Evolutionary conservation across 805 yeast species (phyloP).

Genomic region (Grigorovia yakushimaensis): DNA sequence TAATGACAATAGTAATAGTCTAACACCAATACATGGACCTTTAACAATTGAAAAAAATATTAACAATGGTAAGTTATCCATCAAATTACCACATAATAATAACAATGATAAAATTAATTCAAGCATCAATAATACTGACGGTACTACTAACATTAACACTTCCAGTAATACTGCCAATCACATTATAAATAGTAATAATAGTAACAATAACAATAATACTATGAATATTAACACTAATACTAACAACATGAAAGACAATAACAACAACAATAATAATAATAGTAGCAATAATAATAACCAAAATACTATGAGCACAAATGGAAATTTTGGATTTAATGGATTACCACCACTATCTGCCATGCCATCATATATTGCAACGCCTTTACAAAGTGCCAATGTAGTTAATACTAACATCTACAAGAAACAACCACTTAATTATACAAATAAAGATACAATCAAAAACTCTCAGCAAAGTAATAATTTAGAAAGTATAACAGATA

Average conservation of each 20-base stretch:
- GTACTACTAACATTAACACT: background rate
- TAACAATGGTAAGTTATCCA: background rate
- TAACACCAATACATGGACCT: constrained; percentile 2
- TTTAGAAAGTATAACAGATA: too few relatives aligned
- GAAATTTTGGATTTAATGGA: constrained; percentile 9
- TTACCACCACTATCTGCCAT: constrained; percentile 25
- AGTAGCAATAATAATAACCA: background rate
- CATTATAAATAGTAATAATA: background rate
- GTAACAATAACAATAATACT: background rate
- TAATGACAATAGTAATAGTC: background rate
- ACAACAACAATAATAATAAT: constrained; percentile 1
- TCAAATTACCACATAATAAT: background rate
- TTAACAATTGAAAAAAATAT: constrained; percentile 2
- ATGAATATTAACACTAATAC: background rate
- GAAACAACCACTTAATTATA: background rate
- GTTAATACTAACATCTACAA: constrained; percentile 10
- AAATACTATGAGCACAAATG: background rate
- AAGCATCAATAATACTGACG: background rate
- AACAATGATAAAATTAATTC: background rate
- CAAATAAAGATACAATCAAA: background rate
- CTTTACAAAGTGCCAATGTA: constrained; percentile 21
- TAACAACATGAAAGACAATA: background rate
- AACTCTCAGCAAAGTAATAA: too few relatives aligned
- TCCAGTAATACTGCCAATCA: background rate
- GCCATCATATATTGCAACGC: constrained; percentile 29